Base-by-base conservation (phyloP, 2,329 filamentous ascomycete species). In the Ophiocordyceps camponoti-saundersi region DNA sequence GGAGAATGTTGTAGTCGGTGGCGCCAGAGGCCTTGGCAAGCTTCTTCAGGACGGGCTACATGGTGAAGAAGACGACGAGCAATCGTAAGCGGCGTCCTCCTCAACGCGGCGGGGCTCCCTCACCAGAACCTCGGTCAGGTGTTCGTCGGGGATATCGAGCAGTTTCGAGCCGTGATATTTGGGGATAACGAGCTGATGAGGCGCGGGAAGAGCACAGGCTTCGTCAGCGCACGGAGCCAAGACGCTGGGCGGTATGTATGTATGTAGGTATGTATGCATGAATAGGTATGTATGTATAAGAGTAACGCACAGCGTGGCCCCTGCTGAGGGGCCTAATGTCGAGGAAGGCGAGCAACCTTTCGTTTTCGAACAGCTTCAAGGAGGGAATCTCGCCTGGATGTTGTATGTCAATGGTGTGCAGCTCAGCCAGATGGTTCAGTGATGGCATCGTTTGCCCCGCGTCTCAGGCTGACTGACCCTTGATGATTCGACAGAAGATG, bases 401-500 rank as follows among this genome's bases (percentile, higher is more conserved):
- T 23, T n/a, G 29, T 47, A 42, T 32, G n/a, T 21, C 7, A 7
- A 18, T 29, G 36, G 32, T 6, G 6, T 20, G 18, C 18, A 3
- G 39, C 3, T 42, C 39, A 29, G 26, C 26, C 26, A 29, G 26
- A 10, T 10, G 7, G 8, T 29, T 10, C 26, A 42, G 32, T 15
- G 18, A 12, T 3, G 15, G n/a, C 39, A n/a, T 20, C 6, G 15
- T 16, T n/a, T 40, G 36, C 13, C 15, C n/a, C 36, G 6, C 18
- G 36, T 40, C 59, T 50, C 59, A n/a, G 26, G 26, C 4, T 29
- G 7, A 29, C 26, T 29, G 26, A 72, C 90, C 90, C 76, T 94
- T 93, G 71, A 98, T 83, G 62, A 98, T 96, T 66, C 87, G 94
- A 75, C 92, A 98, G 71, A 98, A 98, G 61, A 96, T 87, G 64